phyloP scores from a whole-genome alignment of 2,329 filamentous ascomycete species.

The Diaporthe velutina region DNA sequence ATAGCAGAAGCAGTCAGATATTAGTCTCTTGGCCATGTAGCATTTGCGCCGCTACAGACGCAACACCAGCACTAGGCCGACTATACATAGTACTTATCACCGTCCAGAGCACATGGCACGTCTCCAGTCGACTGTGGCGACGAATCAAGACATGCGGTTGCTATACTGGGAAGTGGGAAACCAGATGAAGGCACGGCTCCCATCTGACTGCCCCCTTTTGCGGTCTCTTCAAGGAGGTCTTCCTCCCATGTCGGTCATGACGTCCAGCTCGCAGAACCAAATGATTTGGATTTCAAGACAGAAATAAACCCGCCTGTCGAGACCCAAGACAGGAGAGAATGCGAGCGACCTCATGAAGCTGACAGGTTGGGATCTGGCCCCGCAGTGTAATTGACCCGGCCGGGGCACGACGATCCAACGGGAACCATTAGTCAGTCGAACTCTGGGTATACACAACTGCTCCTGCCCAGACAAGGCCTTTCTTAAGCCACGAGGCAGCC shows the following conservation, averaged over 20 bases:
- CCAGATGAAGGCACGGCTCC: background rate
- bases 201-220: background rate
- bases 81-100: slow-evolving; percentile 26
- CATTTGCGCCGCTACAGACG: slow-evolving; percentile 5
- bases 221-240: background rate
- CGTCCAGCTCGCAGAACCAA: background rate
- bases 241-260: background rate
- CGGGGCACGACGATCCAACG: background rate
- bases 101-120: background rate
- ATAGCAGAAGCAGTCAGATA: slow-evolving; percentile 7
- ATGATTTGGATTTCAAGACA: background rate
- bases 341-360: background rate
- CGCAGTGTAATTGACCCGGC: background rate
- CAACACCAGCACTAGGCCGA: background rate
- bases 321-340: background rate
- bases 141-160: background rate
- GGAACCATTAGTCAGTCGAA: background rate
- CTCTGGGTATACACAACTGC: too few species aligned
- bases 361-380: background rate
- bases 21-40: slow-evolving; percentile 23
- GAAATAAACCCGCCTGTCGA: background rate
- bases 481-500: background rate
- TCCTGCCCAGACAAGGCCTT: background rate
- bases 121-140: background rate
- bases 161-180: background rate